Percentiles rank a stretch among this genome's conserved stretches.
These are phyloP conservation scores for Tuber aestivum DNA, from an alignment of 495 filamentous ascomycete species.

Conservation along the genomic window DNA sequence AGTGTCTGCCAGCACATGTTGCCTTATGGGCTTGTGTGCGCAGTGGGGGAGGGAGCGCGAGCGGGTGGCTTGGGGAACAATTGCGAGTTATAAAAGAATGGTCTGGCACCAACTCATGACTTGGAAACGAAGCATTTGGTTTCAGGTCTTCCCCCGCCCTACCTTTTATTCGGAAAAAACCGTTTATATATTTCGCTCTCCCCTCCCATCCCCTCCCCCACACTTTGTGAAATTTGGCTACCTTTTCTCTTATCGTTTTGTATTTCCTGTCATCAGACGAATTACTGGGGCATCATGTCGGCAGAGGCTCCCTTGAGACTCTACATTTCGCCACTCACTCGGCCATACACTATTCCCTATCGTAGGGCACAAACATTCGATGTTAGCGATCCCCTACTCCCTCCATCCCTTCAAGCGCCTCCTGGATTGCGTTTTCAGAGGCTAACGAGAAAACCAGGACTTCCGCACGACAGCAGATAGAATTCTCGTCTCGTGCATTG, in stretches of 20 bases:
- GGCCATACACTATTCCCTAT: not conserved
- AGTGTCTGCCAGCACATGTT: constrained; percentile 3
- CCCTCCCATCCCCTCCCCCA: not conserved
- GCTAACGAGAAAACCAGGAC: not conserved
- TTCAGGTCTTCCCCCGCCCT: not conserved
- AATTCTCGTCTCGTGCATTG: constrained; percentile 4
- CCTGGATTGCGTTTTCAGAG: not conserved
- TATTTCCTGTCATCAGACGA: not conserved
- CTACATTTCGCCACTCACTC: not conserved
- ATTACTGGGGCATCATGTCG: not conserved
- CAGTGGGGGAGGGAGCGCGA: not conserved
- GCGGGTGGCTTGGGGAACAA: not conserved
- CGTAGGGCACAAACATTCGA: constrained; percentile 4
- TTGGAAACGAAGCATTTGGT: constrained; percentile 1
- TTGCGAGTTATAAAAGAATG: not conserved
- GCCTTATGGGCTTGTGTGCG: not conserved
- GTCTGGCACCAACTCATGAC: not conserved
- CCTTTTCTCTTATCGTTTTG: not conserved
- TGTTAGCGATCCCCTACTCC: not conserved
- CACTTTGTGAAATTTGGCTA: not conserved
- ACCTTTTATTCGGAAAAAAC: not conserved
- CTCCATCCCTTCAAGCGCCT: not conserved
- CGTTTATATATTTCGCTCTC: not conserved
- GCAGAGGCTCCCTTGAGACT: not conserved
- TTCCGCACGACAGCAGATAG: not conserved